These are phyloP conservation scores for Plasmodium chabaudi DNA, from an alignment of 169 alveolate species.

Conservation along the genomic window DNA sequence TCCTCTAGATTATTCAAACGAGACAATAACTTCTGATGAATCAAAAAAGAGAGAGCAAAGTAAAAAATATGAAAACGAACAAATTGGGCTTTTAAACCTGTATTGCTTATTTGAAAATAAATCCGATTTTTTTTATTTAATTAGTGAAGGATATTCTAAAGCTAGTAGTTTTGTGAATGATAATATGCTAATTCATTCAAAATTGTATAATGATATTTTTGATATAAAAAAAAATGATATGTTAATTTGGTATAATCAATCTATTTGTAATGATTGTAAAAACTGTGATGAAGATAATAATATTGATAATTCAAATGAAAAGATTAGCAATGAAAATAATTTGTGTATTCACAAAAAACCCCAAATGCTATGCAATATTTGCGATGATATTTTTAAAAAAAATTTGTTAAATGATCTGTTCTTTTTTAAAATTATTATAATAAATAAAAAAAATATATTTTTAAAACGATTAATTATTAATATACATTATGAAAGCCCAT, in stretches of 20 bases:
- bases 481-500: slow-evolving; percentile 66
- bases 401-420: slow-evolving; percentile 39
- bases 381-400: slow-evolving; percentile 47
- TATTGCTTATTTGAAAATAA: slow-evolving; percentile 66
- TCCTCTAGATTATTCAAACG: too few species aligned
- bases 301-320: not conserved
- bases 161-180: slow-evolving; percentile 67
- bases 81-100: slow-evolving; percentile 41
- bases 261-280: not conserved
- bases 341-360: slow-evolving; percentile 40
- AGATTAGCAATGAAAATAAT: not conserved
- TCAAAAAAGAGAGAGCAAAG: not conserved
- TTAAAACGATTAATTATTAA: slow-evolving; percentile 35
- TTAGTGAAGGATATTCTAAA: slow-evolving; percentile 66
- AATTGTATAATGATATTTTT: slow-evolving; percentile 62
- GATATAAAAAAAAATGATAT: slow-evolving; percentile 17
- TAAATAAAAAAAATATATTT: slow-evolving; percentile 38
- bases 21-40: too few species aligned
- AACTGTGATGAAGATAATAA: not conserved
- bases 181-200: slow-evolving; percentile 51
- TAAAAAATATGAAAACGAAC: not conserved
- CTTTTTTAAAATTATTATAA: slow-evolving; percentile 47
- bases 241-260: not conserved
- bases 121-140: slow-evolving; percentile 35
- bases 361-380: slow-evolving; percentile 20